These are phyloP conservation scores for Volvox carteri DNA, from an alignment of 163 green algal genomes.

Conservation along the genomic window DNA sequence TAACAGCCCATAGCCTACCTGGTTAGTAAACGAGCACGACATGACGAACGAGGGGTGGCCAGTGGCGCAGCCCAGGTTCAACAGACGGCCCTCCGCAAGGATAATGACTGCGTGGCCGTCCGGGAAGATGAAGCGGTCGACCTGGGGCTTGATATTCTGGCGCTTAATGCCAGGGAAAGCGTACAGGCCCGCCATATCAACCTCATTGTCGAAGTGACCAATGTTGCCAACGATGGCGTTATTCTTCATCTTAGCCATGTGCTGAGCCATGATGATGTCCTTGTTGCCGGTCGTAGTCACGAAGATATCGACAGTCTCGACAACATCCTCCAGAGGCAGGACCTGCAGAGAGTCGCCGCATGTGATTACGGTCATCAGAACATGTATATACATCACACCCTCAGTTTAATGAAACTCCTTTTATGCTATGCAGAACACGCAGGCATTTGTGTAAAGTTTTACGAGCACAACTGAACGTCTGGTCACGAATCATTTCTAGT, in stretches of 20 bases:
- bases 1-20: too few species aligned
- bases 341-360: conserved; percentile 62
- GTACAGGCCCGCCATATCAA: conserved; percentile 98
- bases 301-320: conserved; percentile 96
- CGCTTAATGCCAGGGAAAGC: conserved; percentile 90
- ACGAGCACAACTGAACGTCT: too few species aligned
- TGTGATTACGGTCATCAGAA: too few species aligned
- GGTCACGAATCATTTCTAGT: too few species aligned
- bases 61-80: conserved; percentile 99
- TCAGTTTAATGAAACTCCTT: too few species aligned
- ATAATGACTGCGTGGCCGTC: conserved; percentile 99
- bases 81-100: conserved; percentile 97
- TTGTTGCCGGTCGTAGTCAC: conserved; percentile 99
- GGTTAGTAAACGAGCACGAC: conserved; percentile 99
- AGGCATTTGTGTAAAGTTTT: too few species aligned
- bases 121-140: conserved; percentile 97
- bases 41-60: conserved; percentile 99
- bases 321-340: conserved; percentile 90
- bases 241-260: conserved; percentile 99
- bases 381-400: too few species aligned
- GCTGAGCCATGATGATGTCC: conserved; percentile 93
- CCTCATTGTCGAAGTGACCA: conserved; percentile 99
- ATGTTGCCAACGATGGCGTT: conserved; percentile 99
- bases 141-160: conserved; percentile 99
- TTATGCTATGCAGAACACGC: too few species aligned